Evolutionary conservation across 2,329 filamentous ascomycete species (phyloP).

Genomic region (Apiospora koreana): DNA sequence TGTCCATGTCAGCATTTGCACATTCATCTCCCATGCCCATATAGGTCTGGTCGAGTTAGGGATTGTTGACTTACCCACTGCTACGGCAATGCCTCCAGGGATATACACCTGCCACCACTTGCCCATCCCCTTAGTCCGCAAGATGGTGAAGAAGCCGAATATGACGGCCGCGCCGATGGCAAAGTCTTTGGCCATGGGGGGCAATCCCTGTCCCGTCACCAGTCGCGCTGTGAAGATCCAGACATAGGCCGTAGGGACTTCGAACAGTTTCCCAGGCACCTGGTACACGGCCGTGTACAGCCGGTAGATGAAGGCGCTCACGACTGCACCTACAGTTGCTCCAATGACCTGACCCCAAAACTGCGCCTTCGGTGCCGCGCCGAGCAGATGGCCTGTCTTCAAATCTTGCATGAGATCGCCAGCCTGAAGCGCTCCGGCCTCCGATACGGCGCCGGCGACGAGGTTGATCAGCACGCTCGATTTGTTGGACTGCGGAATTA

Average conservation of each 20-base stretch:
- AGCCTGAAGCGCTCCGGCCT: constrained; percentile 86
- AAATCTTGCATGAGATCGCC: constrained; percentile 97
- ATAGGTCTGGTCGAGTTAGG: not conserved
- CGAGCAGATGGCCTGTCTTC: constrained; percentile 91
- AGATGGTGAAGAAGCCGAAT: constrained; percentile 70
- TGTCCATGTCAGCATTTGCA: constrained; percentile 2
- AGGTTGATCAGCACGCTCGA: constrained; percentile 95
- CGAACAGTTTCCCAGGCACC: constrained; percentile 86
- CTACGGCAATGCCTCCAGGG: constrained; percentile 93
- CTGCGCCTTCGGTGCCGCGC: constrained; percentile 89
- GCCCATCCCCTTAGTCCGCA: constrained; percentile 62
- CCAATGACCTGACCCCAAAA: constrained; percentile 97
- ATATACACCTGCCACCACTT: constrained; percentile 73
- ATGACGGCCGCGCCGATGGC: constrained; percentile 73
- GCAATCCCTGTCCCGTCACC: constrained; percentile 87
- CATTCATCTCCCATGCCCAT: not conserved
- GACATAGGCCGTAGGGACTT: constrained; percentile 92
- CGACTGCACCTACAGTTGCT: constrained; percentile 79
- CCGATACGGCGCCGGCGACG: constrained; percentile 85
- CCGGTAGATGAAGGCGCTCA: constrained; percentile 84
- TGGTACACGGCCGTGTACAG: constrained; percentile 86
- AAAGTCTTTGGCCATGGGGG: constrained; percentile 79
- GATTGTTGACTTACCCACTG: constrained; percentile 66
- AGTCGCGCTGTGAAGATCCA: constrained; percentile 97
- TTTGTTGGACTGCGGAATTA: constrained; percentile 77